Percentiles rank a stretch among this genome's conserved stretches.
Conservation (phyloP, 768 basidiomycete species). For the Tubosaeta sp. region DNA sequence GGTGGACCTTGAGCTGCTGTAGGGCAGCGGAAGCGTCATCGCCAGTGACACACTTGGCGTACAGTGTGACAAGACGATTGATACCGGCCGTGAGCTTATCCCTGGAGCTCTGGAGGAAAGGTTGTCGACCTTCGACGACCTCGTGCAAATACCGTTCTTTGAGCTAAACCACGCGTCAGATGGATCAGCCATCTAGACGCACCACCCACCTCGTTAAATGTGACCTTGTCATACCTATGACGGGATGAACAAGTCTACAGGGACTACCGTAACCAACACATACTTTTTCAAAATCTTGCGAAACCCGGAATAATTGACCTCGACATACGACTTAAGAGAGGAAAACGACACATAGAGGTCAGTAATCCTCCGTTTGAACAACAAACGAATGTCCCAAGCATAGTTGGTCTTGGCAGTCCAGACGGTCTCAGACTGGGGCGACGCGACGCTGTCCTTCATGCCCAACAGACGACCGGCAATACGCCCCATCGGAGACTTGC, state of each 20-base stretch:
- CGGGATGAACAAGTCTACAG: not conserved
- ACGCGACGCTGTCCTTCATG: slow-evolving; percentile 50
- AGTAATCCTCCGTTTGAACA: slow-evolving; percentile 89
- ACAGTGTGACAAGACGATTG: slow-evolving; percentile 60
- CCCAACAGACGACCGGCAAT: slow-evolving; percentile 48
- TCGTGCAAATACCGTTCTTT: slow-evolving; percentile 75
- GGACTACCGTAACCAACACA: slow-evolving; percentile 1
- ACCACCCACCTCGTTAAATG: slow-evolving; percentile 52
- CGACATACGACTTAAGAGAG: slow-evolving; percentile 79
- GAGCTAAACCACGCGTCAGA: slow-evolving; percentile 39
- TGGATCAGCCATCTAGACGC: not conserved
- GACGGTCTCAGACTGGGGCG: slow-evolving; percentile 46
- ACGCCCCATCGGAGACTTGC: slow-evolving; percentile 34
- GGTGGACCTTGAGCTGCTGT: slow-evolving; percentile 79
- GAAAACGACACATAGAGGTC: slow-evolving; percentile 73
- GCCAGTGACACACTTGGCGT: slow-evolving; percentile 79
- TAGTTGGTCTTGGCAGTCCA: slow-evolving; percentile 81
- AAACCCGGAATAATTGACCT: slow-evolving; percentile 90
- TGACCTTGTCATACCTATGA: slow-evolving; percentile 91
- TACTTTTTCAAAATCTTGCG: slow-evolving; percentile 95
- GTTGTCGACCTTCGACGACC: slow-evolving; percentile 58
- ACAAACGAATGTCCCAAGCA: slow-evolving; percentile 74
- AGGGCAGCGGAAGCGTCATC: slow-evolving; percentile 66
- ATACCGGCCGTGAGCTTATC: slow-evolving; percentile 57
- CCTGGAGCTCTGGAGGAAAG: slow-evolving; percentile 65